Evolutionary conservation across 1,284 basidiomycete genomes (phyloP).

Genomic region (Cutaneotrichosporon cavernicola): DNA sequence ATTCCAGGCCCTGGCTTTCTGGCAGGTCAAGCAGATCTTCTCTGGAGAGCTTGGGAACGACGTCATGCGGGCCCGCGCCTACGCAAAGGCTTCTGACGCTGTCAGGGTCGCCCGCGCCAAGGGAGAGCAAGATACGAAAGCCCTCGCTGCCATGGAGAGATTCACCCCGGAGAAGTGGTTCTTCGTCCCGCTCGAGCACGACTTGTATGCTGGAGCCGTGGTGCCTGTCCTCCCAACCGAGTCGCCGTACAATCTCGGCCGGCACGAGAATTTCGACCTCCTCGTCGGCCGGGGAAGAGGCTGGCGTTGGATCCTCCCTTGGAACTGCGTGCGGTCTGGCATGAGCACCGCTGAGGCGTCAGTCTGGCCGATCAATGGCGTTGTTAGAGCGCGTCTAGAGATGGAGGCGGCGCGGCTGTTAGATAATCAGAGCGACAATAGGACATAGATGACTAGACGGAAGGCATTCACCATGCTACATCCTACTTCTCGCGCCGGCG

Average conservation of each 20-base stretch:
- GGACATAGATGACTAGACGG: not conserved
- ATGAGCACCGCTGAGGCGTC: conserved; percentile 16
- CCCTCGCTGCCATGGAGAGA: conserved; percentile 9
- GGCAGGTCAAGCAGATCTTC: conserved; percentile 27
- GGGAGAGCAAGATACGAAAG: conserved; percentile 12
- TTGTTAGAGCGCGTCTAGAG: not conserved
- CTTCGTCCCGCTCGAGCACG: conserved; percentile 31
- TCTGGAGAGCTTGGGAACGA: conserved; percentile 41
- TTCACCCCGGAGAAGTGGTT: conserved; percentile 32
- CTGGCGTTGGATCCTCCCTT: conserved; percentile 32
- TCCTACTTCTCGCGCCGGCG: conserved; percentile 20
- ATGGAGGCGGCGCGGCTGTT: not conserved
- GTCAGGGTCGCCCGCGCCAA: not conserved
- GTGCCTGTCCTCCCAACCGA: conserved; percentile 23
- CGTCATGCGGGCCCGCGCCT: conserved; percentile 29
- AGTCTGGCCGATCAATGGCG: conserved; percentile 3
- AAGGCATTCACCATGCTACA: not conserved
- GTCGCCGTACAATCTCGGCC: conserved; percentile 38
- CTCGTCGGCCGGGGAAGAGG: conserved; percentile 27
- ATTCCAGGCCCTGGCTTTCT: conserved; percentile 34
- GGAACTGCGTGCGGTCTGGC: conserved; percentile 29
- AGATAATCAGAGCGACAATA: not conserved
- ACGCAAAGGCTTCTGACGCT: conserved; percentile 18
- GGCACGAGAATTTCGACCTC: conserved; percentile 29
- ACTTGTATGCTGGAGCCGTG: conserved; percentile 24